These are phyloP conservation scores for Aurantiochytrium sp. DNA, from an alignment of 108 stramenopile species.

Conservation along the genomic window DNA sequence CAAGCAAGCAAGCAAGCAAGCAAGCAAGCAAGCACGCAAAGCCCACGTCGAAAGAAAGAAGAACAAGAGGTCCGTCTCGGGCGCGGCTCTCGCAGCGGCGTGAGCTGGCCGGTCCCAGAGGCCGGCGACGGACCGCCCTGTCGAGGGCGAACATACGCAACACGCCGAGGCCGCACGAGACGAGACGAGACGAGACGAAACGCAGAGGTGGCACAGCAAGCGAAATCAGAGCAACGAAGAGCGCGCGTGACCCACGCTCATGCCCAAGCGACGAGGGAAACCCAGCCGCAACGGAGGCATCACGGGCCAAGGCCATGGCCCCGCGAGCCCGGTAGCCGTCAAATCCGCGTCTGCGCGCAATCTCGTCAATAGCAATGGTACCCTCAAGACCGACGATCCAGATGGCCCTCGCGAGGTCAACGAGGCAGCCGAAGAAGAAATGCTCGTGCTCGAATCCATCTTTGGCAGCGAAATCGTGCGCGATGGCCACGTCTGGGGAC, in stretches of 20 bases:
- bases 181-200: too few species aligned
- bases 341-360: neutral
- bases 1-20: too few species aligned
- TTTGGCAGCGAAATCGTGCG: neutral
- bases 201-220: too few species aligned
- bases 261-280: neutral
- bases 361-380: neutral
- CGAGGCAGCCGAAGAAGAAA: neutral
- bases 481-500: neutral
- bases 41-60: too few species aligned
- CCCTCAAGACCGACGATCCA: neutral
- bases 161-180: too few species aligned
- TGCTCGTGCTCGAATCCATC: neutral
- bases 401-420: neutral
- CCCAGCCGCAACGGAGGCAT: neutral
- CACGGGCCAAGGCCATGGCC: neutral
- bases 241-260: neutral
- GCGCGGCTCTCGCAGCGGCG: too few species aligned
- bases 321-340: neutral
- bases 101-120: too few species aligned
- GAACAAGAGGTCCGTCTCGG: too few species aligned
- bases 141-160: too few species aligned
- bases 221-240: too few species aligned
- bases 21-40: too few species aligned
- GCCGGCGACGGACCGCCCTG: too few species aligned